Evolutionary conservation across 331 rosid genomes (phyloP).

Genomic region (Malus hybrid): DNA sequence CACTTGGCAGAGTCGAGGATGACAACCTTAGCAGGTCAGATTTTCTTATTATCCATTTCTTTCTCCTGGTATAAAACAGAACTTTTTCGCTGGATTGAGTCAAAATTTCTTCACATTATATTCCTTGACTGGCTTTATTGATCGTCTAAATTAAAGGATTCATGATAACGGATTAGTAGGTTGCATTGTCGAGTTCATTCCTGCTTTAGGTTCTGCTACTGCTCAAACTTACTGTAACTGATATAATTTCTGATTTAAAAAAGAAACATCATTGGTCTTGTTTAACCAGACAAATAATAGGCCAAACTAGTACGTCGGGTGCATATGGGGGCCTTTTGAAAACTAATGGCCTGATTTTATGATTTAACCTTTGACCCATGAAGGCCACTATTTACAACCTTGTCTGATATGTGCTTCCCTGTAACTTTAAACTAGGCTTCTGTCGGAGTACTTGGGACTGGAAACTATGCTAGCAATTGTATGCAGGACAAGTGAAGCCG

Average conservation of each 20-base stretch:
- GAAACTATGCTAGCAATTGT: conserved; percentile 75
- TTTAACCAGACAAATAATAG: neutral
- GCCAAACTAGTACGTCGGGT: neutral
- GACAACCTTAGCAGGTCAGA: conserved; percentile 59
- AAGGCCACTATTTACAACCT: neutral
- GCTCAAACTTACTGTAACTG: too few relatives aligned
- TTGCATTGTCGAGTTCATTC: neutral
- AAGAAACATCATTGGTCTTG: neutral
- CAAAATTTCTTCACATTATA: neutral
- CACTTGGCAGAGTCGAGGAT: conserved; percentile 50
- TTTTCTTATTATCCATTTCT: neutral
- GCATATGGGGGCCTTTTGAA: neutral
- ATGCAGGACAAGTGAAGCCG: conserved; percentile 48
- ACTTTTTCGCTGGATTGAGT: neutral
- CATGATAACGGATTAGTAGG: neutral
- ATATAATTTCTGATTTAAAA: neutral
- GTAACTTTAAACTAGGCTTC: conserved; percentile 34
- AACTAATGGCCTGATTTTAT: neutral
- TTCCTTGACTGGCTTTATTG: neutral
- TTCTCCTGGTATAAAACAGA: neutral
- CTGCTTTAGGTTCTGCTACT: too few relatives aligned
- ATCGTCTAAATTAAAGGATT: neutral
- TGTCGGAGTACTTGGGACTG: conserved; percentile 63
- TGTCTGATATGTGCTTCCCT: neutral
- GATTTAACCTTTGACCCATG: neutral